Conservation (phyloP, 2,329 filamentous ascomycete genomes). For the Clonostachys solani region DNA sequence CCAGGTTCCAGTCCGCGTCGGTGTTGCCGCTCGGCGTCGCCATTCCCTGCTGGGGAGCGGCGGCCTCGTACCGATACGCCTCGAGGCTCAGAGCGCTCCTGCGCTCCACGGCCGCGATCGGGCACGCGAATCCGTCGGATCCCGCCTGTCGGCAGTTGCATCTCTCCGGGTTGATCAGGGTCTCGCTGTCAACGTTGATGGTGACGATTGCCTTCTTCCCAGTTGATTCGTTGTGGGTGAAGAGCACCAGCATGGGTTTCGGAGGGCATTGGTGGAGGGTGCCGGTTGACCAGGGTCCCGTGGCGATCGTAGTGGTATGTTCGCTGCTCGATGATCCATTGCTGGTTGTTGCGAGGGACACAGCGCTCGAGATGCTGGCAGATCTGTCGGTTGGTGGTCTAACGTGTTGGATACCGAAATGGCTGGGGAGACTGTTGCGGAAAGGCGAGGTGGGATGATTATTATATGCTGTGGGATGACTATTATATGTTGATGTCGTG, state of each 20-base stretch:
- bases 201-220: conserved; percentile 18
- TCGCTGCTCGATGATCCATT: conserved; percentile 14
- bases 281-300: conserved; percentile 11
- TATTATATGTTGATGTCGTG: background rate
- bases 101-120: background rate
- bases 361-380: background rate
- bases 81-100: background rate
- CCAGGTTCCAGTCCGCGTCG: conserved; percentile 1
- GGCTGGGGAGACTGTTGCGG: too few species aligned
- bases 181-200: conserved; percentile 22
- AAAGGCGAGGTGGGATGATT: too few species aligned
- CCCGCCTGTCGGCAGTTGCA: conserved; percentile 24
- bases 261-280: conserved; percentile 19
- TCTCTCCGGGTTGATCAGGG: conserved; percentile 22
- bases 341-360: conserved; percentile 13
- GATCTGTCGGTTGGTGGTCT: too few species aligned
- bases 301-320: conserved; percentile 9
- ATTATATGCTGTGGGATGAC: too few species aligned
- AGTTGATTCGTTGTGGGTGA: conserved; percentile 14
- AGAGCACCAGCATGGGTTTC: conserved; percentile 27
- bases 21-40: background rate
- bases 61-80: background rate
- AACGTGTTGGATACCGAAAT: too few species aligned
- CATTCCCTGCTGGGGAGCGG: too few species aligned
- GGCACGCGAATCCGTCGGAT: conserved; percentile 9